Base-by-base conservation (phyloP, 805 yeast species). In the Candida krabiensis region DNA sequence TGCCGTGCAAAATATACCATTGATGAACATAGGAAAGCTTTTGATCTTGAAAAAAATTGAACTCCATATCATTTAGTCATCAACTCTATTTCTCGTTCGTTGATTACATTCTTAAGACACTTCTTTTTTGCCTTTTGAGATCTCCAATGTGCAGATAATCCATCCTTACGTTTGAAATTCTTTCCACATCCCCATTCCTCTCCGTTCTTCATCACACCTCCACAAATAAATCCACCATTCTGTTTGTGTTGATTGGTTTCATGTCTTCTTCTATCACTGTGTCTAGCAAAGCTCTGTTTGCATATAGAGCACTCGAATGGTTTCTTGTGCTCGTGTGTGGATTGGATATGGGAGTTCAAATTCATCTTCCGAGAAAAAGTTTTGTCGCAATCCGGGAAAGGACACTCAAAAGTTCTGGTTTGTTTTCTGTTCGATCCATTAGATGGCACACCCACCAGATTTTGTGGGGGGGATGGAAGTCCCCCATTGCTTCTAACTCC, bases 121-220 rank as follows among this genome's bases (percentile, higher is more conserved):
- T 56, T 60, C 42, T 49, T 56, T 22, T 50, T 56, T 9, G 67
- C 66, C 50, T 60, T 62, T 16, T 58, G 55, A 6, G 61, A 53
- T 37, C 56, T 55, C 67, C 67, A 62, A 35, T 62, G 67, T 1
- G 67, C 66, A n/a, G 59, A 43, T 18, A 62, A 45, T 1, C 67
- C 67, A 37, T 62, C 67, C 35, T 60, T 61, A 13, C 67, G 43
- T 37, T 59, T 60, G 34, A 62, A 62, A n/a, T 40, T 41, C 42
- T 60, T 62, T 17, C 64, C 62, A 38, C 67, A 62, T 4, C 67
- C 67, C 67, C 67, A 62, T 15, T 39, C 41, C 14, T 49, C 46
- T 18, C 64, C 67, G 25, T 44, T 50, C 18, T 54, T 52, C 18
- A 47, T 35, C 11, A 50, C 38, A 1, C 66, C 67, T 7, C 57